A percentile compares a stretch with the other conserved stretches of the same genome.
Conservation (phyloP, 495 filamentous ascomycete genomes). For the Xylaria acuta region DNA sequence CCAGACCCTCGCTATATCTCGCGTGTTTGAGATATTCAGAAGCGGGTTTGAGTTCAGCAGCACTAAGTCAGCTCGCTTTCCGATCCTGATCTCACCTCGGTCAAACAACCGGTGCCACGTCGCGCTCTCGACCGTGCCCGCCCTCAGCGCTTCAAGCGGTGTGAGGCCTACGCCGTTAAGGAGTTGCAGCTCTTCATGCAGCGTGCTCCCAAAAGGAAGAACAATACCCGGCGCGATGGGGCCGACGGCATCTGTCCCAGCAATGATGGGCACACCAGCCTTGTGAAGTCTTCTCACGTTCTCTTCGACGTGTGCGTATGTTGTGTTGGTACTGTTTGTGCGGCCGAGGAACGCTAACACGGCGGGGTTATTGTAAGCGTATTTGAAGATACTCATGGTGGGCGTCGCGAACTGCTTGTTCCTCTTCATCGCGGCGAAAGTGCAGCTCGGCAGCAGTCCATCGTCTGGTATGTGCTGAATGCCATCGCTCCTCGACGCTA, state of each 20-base stretch:
- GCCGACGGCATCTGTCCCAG: constrained; percentile 45
- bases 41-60: constrained; percentile 48
- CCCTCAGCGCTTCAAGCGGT: constrained; percentile 38
- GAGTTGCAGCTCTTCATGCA: constrained; percentile 38
- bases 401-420: constrained; percentile 36
- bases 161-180: constrained; percentile 34
- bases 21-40: constrained; percentile 45
- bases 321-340: constrained; percentile 21
- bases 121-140: constrained; percentile 33
- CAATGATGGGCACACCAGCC: constrained; percentile 42
- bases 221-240: constrained; percentile 40
- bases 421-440: constrained; percentile 31
- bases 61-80: constrained; percentile 49
- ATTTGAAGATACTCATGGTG: constrained; percentile 41
- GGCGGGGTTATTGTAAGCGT: constrained; percentile 31
- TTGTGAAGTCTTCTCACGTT: constrained; percentile 39
- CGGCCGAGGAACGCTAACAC: constrained; percentile 32
- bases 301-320: constrained; percentile 33
- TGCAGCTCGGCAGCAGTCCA: constrained; percentile 27
- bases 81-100: constrained; percentile 45
- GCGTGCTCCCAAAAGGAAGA: constrained; percentile 55
- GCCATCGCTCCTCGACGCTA: constrained; percentile 35
- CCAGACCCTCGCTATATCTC: constrained; percentile 44
- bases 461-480: constrained; percentile 48
- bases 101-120: constrained; percentile 30